These are phyloP conservation scores for Sideroxylon spinosum DNA, from an alignment of 179 eudicot genomes.

Conservation along the genomic window DNA sequence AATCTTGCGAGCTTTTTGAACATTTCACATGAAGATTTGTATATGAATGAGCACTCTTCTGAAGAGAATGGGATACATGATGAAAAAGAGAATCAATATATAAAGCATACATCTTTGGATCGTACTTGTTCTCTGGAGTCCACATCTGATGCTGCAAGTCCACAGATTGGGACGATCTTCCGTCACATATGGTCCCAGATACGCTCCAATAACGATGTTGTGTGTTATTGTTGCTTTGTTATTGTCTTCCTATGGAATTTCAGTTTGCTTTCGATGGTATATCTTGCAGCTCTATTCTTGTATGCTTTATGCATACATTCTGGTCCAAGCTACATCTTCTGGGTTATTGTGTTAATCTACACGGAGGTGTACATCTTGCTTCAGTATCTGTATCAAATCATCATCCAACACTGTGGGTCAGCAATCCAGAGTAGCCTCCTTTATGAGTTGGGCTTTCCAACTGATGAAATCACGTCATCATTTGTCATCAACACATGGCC, in stretches of 20 bases:
- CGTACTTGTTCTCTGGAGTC: constrained; percentile 69
- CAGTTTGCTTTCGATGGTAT: constrained; percentile 92
- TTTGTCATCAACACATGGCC: constrained; percentile 81
- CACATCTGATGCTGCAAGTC: constrained; percentile 59
- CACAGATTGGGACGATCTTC: constrained; percentile 69
- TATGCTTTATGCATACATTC: constrained; percentile 94
- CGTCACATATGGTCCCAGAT: constrained; percentile 87
- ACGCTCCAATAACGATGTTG: constrained; percentile 90
- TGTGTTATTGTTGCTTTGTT: constrained; percentile 92
- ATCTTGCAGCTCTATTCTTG: constrained; percentile 84
- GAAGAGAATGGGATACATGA: constrained; percentile 44
- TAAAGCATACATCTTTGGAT: constrained; percentile 31
- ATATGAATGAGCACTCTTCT: constrained; percentile 41
- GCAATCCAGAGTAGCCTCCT: constrained; percentile 51
- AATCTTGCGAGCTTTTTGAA: constrained; percentile 85
- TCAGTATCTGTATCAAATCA: constrained; percentile 85
- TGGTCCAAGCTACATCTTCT: constrained; percentile 79
- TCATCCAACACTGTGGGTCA: constrained; percentile 92
- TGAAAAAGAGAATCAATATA: constrained; percentile 42
- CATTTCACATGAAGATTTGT: constrained; percentile 61
- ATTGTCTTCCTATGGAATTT: constrained; percentile 93
- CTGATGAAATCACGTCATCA: constrained; percentile 61
- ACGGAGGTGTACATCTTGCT: constrained; percentile 76
- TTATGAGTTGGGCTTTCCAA: constrained; percentile 81
- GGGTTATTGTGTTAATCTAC: constrained; percentile 89